These are phyloP conservation scores for Xylaria sp. DNA, from an alignment of 2,329 filamentous ascomycete species.

Conservation along the genomic window DNA sequence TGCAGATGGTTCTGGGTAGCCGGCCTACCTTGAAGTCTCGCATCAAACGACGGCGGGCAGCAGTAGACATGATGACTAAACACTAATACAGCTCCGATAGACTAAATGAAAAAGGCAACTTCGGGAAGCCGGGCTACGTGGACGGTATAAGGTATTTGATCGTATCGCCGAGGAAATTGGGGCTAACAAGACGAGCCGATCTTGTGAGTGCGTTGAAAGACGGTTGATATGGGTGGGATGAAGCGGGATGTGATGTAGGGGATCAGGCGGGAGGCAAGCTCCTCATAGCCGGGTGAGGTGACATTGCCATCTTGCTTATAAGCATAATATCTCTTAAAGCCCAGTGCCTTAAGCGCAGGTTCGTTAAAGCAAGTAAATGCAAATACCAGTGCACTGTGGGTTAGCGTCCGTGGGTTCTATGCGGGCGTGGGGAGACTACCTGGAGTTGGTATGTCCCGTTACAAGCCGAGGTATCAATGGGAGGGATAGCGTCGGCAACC, in stretches of 20 bases:
- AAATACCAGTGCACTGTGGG: not conserved
- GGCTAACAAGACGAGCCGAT: not conserved
- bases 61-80: slow-evolving; percentile 75
- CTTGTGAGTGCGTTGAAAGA: not conserved
- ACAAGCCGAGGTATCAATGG: slow-evolving; percentile 33
- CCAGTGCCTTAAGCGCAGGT: not conserved
- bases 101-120: not conserved
- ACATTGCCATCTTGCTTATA: not conserved
- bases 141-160: not conserved
- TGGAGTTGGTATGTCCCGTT: slow-evolving; percentile 20
- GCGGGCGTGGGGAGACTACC: not conserved
- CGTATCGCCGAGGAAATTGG: not conserved
- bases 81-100: not conserved
- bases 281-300: too few species aligned
- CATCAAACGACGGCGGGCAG: slow-evolving; percentile 95
- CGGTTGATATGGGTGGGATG: not conserved
- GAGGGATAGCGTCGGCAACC: slow-evolving; percentile 23
- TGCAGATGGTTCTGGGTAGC: slow-evolving; percentile 4
- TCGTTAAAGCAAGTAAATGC: not conserved
- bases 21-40: slow-evolving; percentile 90
- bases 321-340: not conserved
- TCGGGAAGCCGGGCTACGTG: not conserved
- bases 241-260: slow-evolving; percentile 13
- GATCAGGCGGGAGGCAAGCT: slow-evolving; percentile 10
- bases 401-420: too few species aligned